A percentile compares a stretch with the other conserved stretches of the same genome.
Conservation (phyloP, 1,284 basidiomycete species). For the Cryptococcus sp. region DNA sequence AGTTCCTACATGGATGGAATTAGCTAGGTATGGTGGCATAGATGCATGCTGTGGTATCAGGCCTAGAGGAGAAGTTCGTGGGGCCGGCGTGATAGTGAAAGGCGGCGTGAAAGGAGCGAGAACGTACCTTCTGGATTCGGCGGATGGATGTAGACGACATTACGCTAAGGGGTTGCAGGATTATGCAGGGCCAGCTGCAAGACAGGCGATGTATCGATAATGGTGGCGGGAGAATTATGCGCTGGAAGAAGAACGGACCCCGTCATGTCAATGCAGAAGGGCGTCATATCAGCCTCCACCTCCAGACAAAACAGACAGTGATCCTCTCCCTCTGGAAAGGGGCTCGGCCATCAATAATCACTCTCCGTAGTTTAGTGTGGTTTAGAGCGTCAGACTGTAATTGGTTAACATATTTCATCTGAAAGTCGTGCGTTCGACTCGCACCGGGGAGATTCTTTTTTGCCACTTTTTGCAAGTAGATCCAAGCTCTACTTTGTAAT, state of each 20-base stretch:
- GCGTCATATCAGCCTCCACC: no score
- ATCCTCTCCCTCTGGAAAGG: no score
- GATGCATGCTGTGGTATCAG: neutral
- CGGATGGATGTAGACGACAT: constrained; percentile 39
- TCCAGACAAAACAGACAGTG: no score
- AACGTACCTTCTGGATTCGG: constrained; percentile 37
- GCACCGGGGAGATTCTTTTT: constrained; percentile 20
- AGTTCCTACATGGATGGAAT: constrained; percentile 38
- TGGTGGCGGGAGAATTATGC: no score
- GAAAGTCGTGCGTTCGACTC: constrained; percentile 26
- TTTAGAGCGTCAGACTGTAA: constrained; percentile 27
- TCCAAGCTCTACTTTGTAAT: no score
- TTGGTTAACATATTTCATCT: constrained; percentile 15
- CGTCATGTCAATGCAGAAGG: no score
- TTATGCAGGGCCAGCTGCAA: neutral
- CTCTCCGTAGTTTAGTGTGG: constrained; percentile 25
- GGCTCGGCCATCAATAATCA: neutral
- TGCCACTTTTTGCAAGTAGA: no score
- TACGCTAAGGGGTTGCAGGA: neutral
- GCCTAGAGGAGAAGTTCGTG: neutral
- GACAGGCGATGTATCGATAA: no score
- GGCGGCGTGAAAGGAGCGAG: neutral
- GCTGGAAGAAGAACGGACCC: no score
- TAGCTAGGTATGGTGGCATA: neutral
- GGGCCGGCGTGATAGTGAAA: neutral